Evolutionary conservation across 345 rosid species (phyloP).

Genomic region (Arabidopsis suecica): DNA sequence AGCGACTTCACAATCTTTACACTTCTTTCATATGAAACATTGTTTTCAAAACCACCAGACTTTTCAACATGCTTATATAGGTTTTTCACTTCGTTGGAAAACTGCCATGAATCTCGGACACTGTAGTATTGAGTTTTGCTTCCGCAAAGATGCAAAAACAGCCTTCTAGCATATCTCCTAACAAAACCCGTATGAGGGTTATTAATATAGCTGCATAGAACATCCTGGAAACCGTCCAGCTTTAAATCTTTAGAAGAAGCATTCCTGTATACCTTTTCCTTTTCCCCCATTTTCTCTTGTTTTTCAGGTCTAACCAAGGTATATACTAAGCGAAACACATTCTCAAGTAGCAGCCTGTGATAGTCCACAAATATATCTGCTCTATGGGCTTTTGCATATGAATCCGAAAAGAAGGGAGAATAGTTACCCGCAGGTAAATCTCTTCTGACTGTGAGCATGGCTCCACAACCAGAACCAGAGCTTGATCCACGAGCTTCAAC

Average conservation of each 20-base stretch:
- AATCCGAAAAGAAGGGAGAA: constrained; percentile 97
- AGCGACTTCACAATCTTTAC: constrained; percentile 92
- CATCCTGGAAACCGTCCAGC: constrained; percentile 96
- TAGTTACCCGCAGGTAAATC: constrained; percentile 94
- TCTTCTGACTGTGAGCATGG: constrained; percentile 82
- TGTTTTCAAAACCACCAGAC: constrained; percentile 88
- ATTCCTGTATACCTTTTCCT: constrained; percentile 71
- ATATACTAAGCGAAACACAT: constrained; percentile 88
- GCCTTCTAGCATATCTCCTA: constrained; percentile 97
- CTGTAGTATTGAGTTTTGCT: constrained; percentile 96
- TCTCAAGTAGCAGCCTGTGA: constrained; percentile 87
- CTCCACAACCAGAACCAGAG: constrained; percentile 94
- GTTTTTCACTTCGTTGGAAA: constrained; percentile 83
- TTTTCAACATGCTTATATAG: constrained; percentile 86
- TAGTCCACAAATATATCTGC: constrained; percentile 88
- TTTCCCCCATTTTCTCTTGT: constrained; percentile 93
- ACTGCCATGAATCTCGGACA: constrained; percentile 96
- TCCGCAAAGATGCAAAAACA: constrained; percentile 95
- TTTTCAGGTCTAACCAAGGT: constrained; percentile 97
- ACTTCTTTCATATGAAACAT: constrained; percentile 88
- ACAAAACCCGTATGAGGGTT: constrained; percentile 95
- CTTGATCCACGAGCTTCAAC: constrained; percentile 67
- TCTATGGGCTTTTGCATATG: constrained; percentile 92
- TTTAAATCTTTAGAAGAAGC: constrained; percentile 81
- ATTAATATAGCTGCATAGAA: constrained; percentile 93